phyloP scores from a whole-genome alignment of 768 basidiomycete genomes.

The Rhodotorula diobovata region DNA sequence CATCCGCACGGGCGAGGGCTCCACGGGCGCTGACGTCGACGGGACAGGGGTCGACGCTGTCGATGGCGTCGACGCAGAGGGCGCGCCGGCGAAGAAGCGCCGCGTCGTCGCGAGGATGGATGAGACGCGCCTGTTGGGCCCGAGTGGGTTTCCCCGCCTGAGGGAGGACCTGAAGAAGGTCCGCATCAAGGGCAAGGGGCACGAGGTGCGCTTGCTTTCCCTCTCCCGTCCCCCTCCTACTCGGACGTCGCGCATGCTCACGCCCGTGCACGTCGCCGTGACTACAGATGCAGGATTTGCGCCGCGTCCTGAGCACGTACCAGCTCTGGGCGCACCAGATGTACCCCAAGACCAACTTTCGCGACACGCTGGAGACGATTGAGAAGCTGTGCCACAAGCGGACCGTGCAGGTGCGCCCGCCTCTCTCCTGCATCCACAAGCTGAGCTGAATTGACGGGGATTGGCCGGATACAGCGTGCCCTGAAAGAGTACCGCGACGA shows the following conservation, averaged over 20 bases:
- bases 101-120: constrained; percentile 59
- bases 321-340: constrained; percentile 93
- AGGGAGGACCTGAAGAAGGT: constrained; percentile 72
- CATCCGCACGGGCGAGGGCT: constrained; percentile 5
- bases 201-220: constrained; percentile 60
- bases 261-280: not conserved
- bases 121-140: constrained; percentile 63
- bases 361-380: constrained; percentile 74
- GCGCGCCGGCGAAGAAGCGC: constrained; percentile 48
- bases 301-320: constrained; percentile 72
- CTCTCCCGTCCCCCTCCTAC: not conserved
- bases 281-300: constrained; percentile 71
- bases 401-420: constrained; percentile 67
- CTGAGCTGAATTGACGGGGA: too few species aligned
- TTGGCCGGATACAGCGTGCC: too few species aligned
- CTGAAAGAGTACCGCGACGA: constrained; percentile 31
- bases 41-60: constrained; percentile 45
- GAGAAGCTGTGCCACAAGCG: constrained; percentile 84
- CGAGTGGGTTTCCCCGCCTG: constrained; percentile 73
- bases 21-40: constrained; percentile 32
- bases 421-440: too few species aligned
- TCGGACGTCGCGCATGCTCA: not conserved
- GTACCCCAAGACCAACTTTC: constrained; percentile 82
- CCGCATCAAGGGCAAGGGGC: constrained; percentile 79
- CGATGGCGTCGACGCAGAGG: constrained; percentile 50